These are phyloP conservation scores for Blastocystis hominis DNA, from an alignment of 352 stramenopile genomes.

Conservation along the genomic window DNA sequence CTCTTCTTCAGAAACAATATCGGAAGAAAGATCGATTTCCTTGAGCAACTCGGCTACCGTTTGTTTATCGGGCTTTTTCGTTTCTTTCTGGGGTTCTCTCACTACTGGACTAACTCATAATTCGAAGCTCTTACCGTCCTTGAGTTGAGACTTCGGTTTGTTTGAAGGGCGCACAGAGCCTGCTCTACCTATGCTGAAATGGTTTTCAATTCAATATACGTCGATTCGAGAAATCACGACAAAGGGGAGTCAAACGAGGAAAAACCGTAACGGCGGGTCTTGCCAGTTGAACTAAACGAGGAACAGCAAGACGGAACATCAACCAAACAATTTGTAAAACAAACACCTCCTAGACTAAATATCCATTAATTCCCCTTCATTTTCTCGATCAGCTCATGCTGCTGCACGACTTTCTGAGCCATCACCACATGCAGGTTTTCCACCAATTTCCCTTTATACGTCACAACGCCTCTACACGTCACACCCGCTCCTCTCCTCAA, in stretches of 20 bases:
- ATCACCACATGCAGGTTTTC: constrained; percentile 57
- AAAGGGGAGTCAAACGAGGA: neutral
- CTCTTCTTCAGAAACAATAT: neutral
- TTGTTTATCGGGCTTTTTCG: neutral
- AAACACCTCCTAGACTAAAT: neutral
- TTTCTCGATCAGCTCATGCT: constrained; percentile 50
- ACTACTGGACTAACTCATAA: neutral
- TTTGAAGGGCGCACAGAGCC: no score
- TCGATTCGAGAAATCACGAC: neutral
- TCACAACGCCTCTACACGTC: constrained; percentile 36
- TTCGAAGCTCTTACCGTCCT: no score
- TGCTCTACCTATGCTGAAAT: no score
- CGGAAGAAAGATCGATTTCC: constrained; percentile 24
- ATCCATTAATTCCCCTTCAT: constrained; percentile 26
- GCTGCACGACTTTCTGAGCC: constrained; percentile 49
- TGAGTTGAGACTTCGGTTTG: no score
- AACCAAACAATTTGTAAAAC: neutral
- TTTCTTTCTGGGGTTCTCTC: neutral
- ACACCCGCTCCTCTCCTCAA: neutral
- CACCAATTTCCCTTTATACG: constrained; percentile 50
- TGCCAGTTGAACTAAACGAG: neutral
- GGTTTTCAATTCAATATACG: neutral
- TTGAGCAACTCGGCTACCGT: neutral
- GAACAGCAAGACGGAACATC: neutral
- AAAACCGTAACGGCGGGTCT: neutral